These are phyloP conservation scores for Saccharomyces hybrid DNA, from an alignment of 1,139 yeast species.

Conservation along the genomic window DNA sequence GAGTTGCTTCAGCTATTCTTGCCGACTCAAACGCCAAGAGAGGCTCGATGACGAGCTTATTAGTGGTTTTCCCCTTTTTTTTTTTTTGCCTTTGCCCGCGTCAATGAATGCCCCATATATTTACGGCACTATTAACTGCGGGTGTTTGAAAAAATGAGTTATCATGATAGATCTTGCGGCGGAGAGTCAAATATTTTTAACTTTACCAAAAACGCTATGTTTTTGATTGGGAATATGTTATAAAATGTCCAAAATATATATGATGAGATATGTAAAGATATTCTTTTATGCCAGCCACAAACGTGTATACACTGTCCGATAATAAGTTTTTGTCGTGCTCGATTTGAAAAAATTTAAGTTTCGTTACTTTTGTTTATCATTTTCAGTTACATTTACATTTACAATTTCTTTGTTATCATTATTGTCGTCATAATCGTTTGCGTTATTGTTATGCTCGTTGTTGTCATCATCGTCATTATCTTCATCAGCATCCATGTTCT, in stretches of 20 bases:
- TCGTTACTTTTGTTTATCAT: neutral
- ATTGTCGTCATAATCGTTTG: neutral
- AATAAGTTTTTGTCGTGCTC: neutral
- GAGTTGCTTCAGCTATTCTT: neutral
- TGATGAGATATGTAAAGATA: neutral
- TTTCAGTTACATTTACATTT: neutral
- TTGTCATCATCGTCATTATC: conserved; percentile 8
- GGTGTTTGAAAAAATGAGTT: neutral
- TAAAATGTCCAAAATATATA: neutral
- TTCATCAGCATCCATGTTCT: conserved; percentile 35
- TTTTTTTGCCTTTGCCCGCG: neutral
- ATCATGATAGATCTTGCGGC: neutral
- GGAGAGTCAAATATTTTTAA: neutral
- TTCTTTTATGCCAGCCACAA: neutral
- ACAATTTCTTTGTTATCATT: neutral
- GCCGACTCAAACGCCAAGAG: neutral
- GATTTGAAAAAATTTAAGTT: neutral
- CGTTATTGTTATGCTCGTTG: neutral
- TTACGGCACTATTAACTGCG: neutral
- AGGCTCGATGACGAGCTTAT: neutral
- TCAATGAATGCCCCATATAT: neutral
- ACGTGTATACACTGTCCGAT: neutral
- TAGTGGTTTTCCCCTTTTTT: neutral
- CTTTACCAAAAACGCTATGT: neutral
- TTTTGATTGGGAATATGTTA: neutral